These are phyloP conservation scores for Syncephalastrum racemosum DNA, from an alignment of 371 early-diverging fungal genomes.

Conservation along the genomic window DNA sequence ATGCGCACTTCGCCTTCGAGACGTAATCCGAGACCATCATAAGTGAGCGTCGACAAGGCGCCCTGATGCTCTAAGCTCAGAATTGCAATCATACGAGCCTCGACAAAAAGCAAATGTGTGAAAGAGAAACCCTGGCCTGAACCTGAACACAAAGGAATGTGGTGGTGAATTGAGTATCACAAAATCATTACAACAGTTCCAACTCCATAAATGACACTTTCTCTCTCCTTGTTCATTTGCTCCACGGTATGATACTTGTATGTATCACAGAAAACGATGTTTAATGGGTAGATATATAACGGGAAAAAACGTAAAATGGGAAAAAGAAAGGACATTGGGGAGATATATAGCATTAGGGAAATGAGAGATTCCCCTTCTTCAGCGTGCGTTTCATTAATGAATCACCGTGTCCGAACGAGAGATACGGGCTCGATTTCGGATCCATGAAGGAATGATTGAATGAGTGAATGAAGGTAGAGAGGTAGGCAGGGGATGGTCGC, in stretches of 20 bases:
- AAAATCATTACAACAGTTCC: too few species aligned
- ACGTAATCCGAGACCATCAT: slow-evolving; percentile 48
- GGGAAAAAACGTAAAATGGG: slow-evolving; percentile 6
- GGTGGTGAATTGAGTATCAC: too few species aligned
- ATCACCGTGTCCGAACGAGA: slow-evolving; percentile 6
- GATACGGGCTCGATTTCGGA: slow-evolving; percentile 2
- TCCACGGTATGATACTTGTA: not conserved
- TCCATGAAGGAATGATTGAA: slow-evolving; percentile 8
- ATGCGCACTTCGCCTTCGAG: slow-evolving; percentile 45
- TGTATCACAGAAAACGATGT: slow-evolving; percentile 4
- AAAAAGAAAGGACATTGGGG: slow-evolving; percentile 9
- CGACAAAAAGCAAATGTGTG: too few species aligned
- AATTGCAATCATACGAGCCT: too few species aligned
- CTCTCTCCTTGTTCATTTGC: too few species aligned
- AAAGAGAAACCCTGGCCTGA: too few species aligned
- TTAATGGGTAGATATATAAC: slow-evolving; percentile 6
- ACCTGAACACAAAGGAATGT: too few species aligned
- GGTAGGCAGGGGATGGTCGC: slow-evolving; percentile 6
- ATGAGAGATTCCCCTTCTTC: too few species aligned
- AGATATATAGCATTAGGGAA: slow-evolving; percentile 1
- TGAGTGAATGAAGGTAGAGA: slow-evolving; percentile 9
- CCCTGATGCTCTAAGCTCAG: too few species aligned
- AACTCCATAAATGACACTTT: too few species aligned
- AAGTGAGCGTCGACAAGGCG: slow-evolving; percentile 13
- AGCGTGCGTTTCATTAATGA: too few species aligned